A percentile compares a stretch with the other conserved stretches of the same genome.
These are phyloP conservation scores for Schizothecium vesticola DNA, from an alignment of 495 filamentous ascomycete genomes.

Conservation along the genomic window DNA sequence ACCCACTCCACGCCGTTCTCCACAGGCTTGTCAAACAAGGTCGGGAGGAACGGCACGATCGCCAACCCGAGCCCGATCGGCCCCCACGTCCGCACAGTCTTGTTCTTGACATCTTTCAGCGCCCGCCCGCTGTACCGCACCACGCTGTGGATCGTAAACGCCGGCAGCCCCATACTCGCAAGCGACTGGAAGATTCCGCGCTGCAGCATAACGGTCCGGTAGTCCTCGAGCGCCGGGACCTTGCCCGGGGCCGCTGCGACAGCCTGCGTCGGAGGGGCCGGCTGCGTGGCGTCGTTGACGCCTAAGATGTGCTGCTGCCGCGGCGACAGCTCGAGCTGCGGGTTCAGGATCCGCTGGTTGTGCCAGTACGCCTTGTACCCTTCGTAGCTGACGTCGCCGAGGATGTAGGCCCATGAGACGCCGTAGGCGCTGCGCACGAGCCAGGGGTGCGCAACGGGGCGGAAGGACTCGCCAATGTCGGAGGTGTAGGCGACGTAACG, in stretches of 20 bases:
- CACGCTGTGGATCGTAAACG: slow-evolving; percentile 90
- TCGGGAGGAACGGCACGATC: slow-evolving; percentile 84
- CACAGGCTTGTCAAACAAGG: slow-evolving; percentile 87
- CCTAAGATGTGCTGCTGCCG: slow-evolving; percentile 36
- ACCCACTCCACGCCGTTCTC: slow-evolving; percentile 84
- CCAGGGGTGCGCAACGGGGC: slow-evolving; percentile 81
- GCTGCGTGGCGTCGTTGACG: slow-evolving; percentile 11
- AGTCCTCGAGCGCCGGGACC: slow-evolving; percentile 84
- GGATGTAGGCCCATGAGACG: slow-evolving; percentile 85
- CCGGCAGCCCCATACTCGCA: slow-evolving; percentile 89
- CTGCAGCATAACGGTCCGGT: slow-evolving; percentile 84
- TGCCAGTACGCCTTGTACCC: slow-evolving; percentile 91
- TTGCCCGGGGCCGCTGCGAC: slow-evolving; percentile 31
- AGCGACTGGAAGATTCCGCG: slow-evolving; percentile 83
- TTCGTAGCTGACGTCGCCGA: slow-evolving; percentile 87
- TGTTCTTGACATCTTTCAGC: slow-evolving; percentile 72
- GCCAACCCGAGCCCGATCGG: slow-evolving; percentile 88
- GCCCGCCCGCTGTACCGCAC: slow-evolving; percentile 81
- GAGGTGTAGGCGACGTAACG: slow-evolving; percentile 97
- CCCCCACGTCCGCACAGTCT: slow-evolving; percentile 68
- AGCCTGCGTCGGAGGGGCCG: slow-evolving; percentile 1
- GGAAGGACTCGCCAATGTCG: slow-evolving; percentile 95
- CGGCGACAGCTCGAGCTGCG: slow-evolving; percentile 38
- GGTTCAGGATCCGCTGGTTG: slow-evolving; percentile 60
- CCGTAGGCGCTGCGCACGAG: slow-evolving; percentile 80